These are phyloP conservation scores for Mycena capillaripes DNA, from an alignment of 768 basidiomycete species.

Conservation along the genomic window DNA sequence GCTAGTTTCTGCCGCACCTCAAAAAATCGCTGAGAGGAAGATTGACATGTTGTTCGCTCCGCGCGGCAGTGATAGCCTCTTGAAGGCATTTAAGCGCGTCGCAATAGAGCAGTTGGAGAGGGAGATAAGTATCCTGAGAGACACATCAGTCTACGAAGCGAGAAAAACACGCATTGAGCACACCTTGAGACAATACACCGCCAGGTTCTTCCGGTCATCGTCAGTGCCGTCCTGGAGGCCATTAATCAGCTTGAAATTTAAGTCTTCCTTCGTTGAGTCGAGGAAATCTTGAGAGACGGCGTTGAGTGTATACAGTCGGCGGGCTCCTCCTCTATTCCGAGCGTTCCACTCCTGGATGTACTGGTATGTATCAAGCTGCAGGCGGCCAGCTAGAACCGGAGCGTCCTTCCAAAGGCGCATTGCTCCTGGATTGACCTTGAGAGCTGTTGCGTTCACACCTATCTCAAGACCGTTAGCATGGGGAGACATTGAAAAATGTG, in stretches of 20 bases:
- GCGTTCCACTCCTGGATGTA: not conserved
- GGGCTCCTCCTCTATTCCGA: not conserved
- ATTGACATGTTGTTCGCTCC: not conserved
- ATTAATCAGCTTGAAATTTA: not conserved
- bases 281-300: not conserved
- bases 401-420: not conserved
- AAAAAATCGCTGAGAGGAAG: conserved; percentile 10
- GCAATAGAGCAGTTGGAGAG: not conserved
- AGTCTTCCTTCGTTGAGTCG: not conserved
- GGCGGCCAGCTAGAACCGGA: conserved; percentile 18
- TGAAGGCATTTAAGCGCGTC: not conserved
- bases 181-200: conserved; percentile 18
- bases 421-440: not conserved
- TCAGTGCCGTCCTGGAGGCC: not conserved
- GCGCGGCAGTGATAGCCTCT: conserved; percentile 4
- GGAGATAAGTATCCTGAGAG: not conserved
- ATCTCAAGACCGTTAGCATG: not conserved
- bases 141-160: not conserved
- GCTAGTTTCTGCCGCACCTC: not conserved
- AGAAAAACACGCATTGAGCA: not conserved
- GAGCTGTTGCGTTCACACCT: not conserved
- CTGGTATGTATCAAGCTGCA: conserved; percentile 9
- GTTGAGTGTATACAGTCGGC: not conserved
- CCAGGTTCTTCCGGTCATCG: not conserved
- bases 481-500: not conserved